Base-by-base conservation (phyloP, 176 grass and related monocot genomes). In the Neostapfia colusana region DNA sequence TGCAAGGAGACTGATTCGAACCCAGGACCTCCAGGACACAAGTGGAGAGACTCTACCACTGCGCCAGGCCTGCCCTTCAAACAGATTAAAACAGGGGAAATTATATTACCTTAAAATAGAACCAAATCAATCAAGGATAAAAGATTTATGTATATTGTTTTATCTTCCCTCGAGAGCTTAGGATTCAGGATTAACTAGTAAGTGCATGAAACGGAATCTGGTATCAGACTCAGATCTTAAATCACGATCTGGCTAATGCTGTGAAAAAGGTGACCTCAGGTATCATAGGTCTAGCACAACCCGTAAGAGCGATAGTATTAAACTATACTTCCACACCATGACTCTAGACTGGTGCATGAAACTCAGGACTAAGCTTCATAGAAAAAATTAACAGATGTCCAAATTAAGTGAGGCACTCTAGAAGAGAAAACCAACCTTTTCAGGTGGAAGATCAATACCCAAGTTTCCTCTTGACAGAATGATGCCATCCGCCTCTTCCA, bases 381-480 rank as follows among this genome's bases (percentile, higher is more conserved):
- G 7, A 66, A 66, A 67, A 24, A 31, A 41, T 31, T 31, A 51
- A 61, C 4, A 45, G 6, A 44, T 44, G 16, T 56, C 10, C 20
- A 53, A 45, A 76, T 41, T n/a, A 76, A 69, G 26, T 31, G 67
- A 12, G 15, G 4, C 10, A 7, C 37, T 25, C 50, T 43, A 57
- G 26, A 72, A 42, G 21, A 88, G n/a, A 71, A 63, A 39, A 18
- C 35, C 15, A 45, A 99, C 96, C 89, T 92, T 99, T 73, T 99
- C 96, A 13, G 96, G 89, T 74, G 96, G 96, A 60, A 99, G 92
- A 86, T 99, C 96, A 86, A 99, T 87, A 74, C 96, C 96, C 20
- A 99, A 78, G 73, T 95, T 92, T 56, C 96, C 96, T 67, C 96
- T 93, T 60, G 96, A 99, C 23, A 99, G 88, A 81, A 99, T 99